Conservation (phyloP, 2,329 filamentous ascomycete genomes). For the Didymellaceae sp. region DNA sequence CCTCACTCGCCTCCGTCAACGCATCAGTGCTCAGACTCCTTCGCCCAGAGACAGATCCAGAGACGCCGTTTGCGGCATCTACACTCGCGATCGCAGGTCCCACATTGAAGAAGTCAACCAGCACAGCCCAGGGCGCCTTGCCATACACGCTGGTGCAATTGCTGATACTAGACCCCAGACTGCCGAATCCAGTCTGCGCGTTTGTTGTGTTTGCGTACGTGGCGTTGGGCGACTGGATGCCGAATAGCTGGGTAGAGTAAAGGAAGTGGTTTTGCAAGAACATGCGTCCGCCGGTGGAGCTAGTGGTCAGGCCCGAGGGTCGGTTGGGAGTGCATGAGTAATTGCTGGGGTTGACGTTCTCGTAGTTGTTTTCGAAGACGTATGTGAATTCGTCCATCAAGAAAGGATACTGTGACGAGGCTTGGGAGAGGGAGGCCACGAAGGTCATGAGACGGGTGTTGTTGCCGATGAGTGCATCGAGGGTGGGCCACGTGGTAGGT, state of each 20-base stretch:
- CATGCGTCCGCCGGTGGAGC: conserved; percentile 63
- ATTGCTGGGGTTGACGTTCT: conserved; percentile 65
- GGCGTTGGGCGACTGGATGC: conserved; percentile 50
- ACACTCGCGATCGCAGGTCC: conserved; percentile 73
- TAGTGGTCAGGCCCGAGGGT: conserved; percentile 61
- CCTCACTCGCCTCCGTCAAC: conserved; percentile 21
- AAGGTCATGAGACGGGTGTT: conserved; percentile 73
- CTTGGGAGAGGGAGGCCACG: conserved; percentile 59
- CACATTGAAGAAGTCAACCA: conserved; percentile 81
- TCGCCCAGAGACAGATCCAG: conserved; percentile 30
- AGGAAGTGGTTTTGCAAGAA: conserved; percentile 84
- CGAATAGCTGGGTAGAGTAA: conserved; percentile 60
- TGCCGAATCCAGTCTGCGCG: conserved; percentile 64
- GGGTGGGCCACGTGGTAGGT: conserved; percentile 69
- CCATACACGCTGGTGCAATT: conserved; percentile 65
- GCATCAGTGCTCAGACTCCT: conserved; percentile 30
- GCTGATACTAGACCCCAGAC: conserved; percentile 47
- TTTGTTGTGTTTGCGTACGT: conserved; percentile 69
- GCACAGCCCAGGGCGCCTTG: conserved; percentile 71
- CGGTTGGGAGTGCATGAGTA: conserved; percentile 78
- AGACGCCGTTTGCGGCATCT: conserved; percentile 72
- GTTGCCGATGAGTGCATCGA: conserved; percentile 70
- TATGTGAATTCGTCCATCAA: conserved; percentile 69
- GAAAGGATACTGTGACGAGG: conserved; percentile 57
- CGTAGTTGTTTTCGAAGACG: conserved; percentile 76